phyloP scores from a whole-genome alignment of 2,329 filamentous ascomycete genomes.

The Penicillium brasilianum region DNA sequence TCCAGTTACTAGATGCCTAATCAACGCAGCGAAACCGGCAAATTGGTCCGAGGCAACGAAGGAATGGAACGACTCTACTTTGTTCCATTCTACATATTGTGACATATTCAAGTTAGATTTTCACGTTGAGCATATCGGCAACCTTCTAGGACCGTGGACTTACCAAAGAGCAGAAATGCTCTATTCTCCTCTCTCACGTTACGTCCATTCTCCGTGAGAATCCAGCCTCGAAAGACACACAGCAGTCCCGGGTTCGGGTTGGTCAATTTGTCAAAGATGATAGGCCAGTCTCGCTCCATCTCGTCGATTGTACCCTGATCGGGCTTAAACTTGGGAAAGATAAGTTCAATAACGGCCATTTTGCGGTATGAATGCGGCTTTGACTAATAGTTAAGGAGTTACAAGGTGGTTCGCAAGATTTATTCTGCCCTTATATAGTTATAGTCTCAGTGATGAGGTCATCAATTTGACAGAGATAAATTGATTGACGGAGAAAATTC shows the following conservation, averaged over 20 bases:
- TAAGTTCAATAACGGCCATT: conserved; percentile 20
- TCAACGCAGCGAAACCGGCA: conserved; percentile 2
- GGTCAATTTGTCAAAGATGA: conserved; percentile 6
- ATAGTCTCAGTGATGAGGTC: background rate
- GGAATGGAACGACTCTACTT: conserved; percentile 10
- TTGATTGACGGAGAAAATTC: background rate
- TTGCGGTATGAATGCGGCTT: background rate
- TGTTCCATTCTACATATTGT: conserved; percentile 13
- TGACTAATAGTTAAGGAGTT: background rate
- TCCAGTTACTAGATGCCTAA: conserved; percentile 12
- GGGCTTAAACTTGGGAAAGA: conserved; percentile 14
- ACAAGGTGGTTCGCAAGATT: background rate
- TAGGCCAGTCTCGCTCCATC: conserved; percentile 11
- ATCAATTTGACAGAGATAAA: background rate
- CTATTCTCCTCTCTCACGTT: conserved; percentile 14
- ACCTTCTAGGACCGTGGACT: background rate
- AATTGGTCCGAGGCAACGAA: conserved; percentile 16
- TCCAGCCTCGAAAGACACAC: conserved; percentile 13
- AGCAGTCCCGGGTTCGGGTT: conserved; percentile 17
- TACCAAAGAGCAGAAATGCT: conserved; percentile 19
- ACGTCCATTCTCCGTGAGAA: conserved; percentile 15
- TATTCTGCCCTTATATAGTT: background rate
- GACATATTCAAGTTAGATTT: background rate
- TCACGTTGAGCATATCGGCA: too few relatives aligned
- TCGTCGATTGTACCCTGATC: conserved; percentile 10